phyloP scores from a whole-genome alignment of 352 stramenopile genomes.

The Pythium vanterpoolii region DNA sequence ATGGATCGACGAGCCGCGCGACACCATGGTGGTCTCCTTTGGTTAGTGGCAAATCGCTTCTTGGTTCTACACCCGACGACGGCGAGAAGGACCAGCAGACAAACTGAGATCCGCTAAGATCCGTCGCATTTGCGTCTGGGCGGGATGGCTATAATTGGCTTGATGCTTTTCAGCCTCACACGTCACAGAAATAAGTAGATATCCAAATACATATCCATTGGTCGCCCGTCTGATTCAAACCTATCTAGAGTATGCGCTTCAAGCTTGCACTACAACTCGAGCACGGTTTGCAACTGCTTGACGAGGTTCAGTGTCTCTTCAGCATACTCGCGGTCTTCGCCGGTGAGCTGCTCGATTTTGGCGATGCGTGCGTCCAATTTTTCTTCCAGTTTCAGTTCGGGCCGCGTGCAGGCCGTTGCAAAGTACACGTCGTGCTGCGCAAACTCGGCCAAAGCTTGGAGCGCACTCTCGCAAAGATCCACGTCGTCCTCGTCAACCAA shows the following conservation, averaged over 20 bases:
- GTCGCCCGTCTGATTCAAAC: neutral
- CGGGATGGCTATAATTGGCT: neutral
- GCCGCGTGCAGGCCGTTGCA: conserved; percentile 46
- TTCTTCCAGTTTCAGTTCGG: conserved; percentile 39
- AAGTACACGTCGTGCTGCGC: conserved; percentile 58
- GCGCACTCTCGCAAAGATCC: conserved; percentile 70
- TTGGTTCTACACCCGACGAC: neutral
- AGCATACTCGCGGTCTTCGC: conserved; percentile 69
- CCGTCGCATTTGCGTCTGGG: neutral
- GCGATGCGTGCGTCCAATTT: conserved; percentile 52
- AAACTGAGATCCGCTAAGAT: neutral
- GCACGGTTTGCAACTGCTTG: conserved; percentile 36
- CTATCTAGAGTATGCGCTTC: conserved; percentile 1
- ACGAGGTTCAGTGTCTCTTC: conserved; percentile 59
- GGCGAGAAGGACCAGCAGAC: neutral
- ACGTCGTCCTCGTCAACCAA: conserved; percentile 73
- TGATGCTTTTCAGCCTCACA: neutral
- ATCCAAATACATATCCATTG: conserved; percentile 11
- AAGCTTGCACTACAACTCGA: conserved; percentile 13
- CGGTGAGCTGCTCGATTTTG: conserved; percentile 56
- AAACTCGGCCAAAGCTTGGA: conserved; percentile 74
- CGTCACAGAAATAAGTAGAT: neutral
- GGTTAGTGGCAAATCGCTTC: neutral
- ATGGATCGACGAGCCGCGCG: conserved; percentile 67
- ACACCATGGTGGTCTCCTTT: conserved; percentile 47